Conservation (phyloP, 495 filamentous ascomycete genomes). For the Neurospora sp. region DNA sequence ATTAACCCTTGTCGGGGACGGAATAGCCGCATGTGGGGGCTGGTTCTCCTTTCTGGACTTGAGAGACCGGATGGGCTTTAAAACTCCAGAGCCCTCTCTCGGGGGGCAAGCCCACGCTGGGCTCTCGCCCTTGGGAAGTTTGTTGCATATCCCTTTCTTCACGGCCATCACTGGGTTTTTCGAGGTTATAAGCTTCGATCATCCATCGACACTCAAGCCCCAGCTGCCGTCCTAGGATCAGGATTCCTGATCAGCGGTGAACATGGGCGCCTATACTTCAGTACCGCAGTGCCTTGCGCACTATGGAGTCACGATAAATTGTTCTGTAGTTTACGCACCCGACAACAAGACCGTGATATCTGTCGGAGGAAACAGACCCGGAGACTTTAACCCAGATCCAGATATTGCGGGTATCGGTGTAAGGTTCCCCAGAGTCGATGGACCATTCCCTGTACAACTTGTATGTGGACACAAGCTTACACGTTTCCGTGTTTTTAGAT, state of each 20-base stretch:
- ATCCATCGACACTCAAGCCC: not conserved
- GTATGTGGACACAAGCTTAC: not conserved
- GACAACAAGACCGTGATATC: conserved; percentile 1
- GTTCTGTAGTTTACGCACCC: not conserved
- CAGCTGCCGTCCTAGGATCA: not conserved
- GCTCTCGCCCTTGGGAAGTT: not conserved
- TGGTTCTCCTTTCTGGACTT: not conserved
- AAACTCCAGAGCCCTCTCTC: not conserved
- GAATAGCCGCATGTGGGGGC: not conserved
- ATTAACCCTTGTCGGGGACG: not conserved
- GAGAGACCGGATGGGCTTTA: not conserved
- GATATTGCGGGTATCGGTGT: conserved; percentile 11
- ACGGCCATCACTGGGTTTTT: not conserved
- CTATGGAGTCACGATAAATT: conserved; percentile 16
- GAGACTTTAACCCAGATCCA: conserved; percentile 4
- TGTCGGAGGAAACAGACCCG: not conserved
- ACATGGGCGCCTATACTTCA: conserved; percentile 23
- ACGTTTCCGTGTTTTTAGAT: conserved; percentile 8
- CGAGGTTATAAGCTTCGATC: not conserved
- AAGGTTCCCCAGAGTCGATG: not conserved
- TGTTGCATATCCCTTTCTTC: not conserved
- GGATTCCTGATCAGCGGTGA: not conserved
- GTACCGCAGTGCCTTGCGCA: conserved; percentile 9
- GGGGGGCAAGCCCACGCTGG: not conserved
- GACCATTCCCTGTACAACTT: not conserved